A percentile compares a stretch with the other conserved stretches of the same genome.
Evolutionary conservation across 805 yeast species (phyloP).

Genomic region (Lipomyces japonicus): DNA sequence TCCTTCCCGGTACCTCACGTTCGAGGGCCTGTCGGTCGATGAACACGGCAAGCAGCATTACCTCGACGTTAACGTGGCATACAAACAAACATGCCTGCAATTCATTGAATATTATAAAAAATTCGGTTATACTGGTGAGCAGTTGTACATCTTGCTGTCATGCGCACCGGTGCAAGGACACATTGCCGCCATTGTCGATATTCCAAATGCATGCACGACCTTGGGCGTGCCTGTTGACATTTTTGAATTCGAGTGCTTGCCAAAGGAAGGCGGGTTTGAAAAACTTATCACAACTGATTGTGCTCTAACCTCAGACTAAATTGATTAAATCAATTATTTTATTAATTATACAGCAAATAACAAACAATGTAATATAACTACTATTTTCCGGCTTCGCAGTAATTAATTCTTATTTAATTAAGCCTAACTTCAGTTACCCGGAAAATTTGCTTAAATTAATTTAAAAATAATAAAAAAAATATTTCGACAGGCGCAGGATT

Average conservation of each 20-base stretch:
- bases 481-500: slow-evolving; percentile 36
- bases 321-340: not conserved
- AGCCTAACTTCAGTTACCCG: not conserved
- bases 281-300: slow-evolving; percentile 7
- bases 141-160: slow-evolving; percentile 45
- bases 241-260: slow-evolving; percentile 44
- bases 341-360: not conserved
- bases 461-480: not conserved
- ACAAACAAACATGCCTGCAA: slow-evolving; percentile 49
- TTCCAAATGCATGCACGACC: slow-evolving; percentile 52
- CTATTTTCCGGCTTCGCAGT: not conserved
- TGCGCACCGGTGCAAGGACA: slow-evolving; percentile 53
- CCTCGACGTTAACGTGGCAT: slow-evolving; percentile 50
- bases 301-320: slow-evolving; percentile 6
- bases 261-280: slow-evolving; percentile 21
- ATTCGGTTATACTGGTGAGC: slow-evolving; percentile 52
- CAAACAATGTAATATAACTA: not conserved
- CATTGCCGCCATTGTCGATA: slow-evolving; percentile 51
- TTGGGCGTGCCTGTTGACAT: slow-evolving; percentile 52
- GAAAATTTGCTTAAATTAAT: too few species aligned
- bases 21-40: slow-evolving; percentile 53
- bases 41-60: slow-evolving; percentile 47
- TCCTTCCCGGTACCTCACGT: slow-evolving; percentile 48
- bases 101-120: slow-evolving; percentile 50
- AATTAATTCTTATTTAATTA: too few species aligned